Evolutionary conservation across 495 filamentous ascomycete genomes (phyloP).

Genomic region (Tuber microsphaerosporum): DNA sequence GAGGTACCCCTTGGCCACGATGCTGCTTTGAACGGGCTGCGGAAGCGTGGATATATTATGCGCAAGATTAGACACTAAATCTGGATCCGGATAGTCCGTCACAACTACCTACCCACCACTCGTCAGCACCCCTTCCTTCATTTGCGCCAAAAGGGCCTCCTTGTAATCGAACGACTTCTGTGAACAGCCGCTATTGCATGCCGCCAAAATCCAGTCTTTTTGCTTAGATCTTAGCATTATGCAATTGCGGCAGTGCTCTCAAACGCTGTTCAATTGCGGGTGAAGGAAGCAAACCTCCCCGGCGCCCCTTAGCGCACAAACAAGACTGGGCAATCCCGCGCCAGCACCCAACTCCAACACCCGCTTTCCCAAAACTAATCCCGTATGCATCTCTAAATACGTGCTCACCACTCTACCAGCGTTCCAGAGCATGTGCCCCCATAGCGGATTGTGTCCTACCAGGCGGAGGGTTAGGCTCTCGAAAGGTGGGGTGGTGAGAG

Average conservation of each 20-base stretch:
- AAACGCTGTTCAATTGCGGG: too few relatives aligned
- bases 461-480: conserved; percentile 64
- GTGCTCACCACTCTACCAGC: conserved; percentile 65
- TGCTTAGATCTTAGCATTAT: too few relatives aligned
- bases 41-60: conserved; percentile 57
- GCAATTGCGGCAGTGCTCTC: too few relatives aligned
- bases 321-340: conserved; percentile 74
- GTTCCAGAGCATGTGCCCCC: conserved; percentile 91
- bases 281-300: conserved; percentile 26
- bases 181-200: too few relatives aligned
- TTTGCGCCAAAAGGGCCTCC: background rate
- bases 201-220: too few relatives aligned
- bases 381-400: conserved; percentile 64
- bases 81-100: conserved; percentile 81
- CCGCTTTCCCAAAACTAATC: conserved; percentile 54
- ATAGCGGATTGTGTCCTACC: conserved; percentile 82
- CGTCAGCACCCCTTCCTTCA: background rate
- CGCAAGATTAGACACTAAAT: conserved; percentile 67
- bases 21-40: conserved; percentile 34
- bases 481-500: conserved; percentile 53
- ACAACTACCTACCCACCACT: conserved; percentile 57
- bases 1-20: conserved; percentile 60
- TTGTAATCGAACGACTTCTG: too few relatives aligned
- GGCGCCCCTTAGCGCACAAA: conserved; percentile 66
- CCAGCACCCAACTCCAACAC: conserved; percentile 88